phyloP scores from a whole-genome alignment of 2,329 filamentous ascomycete genomes.

The Ophiostoma fasciatum region DNA sequence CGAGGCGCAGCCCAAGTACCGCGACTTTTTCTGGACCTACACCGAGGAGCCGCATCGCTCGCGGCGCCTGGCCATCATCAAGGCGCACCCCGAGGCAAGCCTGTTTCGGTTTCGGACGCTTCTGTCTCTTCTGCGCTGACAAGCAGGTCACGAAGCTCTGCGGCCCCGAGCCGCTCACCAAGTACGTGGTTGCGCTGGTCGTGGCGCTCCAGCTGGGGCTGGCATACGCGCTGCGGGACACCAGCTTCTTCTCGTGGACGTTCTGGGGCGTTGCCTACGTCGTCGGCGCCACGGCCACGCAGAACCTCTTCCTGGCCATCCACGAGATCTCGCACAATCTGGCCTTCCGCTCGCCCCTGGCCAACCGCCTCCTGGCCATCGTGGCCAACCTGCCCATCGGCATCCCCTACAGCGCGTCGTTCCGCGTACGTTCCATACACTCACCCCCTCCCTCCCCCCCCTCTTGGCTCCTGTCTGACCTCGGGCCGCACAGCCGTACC shows the following conservation, averaged over 20 bases:
- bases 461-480: neutral
- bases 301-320: slow-evolving; percentile 96
- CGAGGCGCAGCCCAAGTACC: slow-evolving; percentile 21
- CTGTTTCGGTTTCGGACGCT: neutral
- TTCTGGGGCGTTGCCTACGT: slow-evolving; percentile 84
- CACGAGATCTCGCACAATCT: slow-evolving; percentile 98
- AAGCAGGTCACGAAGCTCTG: slow-evolving; percentile 98
- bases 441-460: neutral
- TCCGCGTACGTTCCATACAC: slow-evolving; percentile 61
- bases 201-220: slow-evolving; percentile 67
- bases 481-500: slow-evolving; percentile 86
- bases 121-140: neutral
- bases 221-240: slow-evolving; percentile 63
- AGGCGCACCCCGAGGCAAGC: slow-evolving; percentile 83
- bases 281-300: slow-evolving; percentile 87
- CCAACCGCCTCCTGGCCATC: slow-evolving; percentile 78
- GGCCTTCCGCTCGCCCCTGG: slow-evolving; percentile 66
- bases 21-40: slow-evolving; percentile 95
- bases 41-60: slow-evolving; percentile 95
- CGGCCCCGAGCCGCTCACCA: slow-evolving; percentile 87
- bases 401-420: slow-evolving; percentile 89
- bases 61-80: slow-evolving; percentile 84
- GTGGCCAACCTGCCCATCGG: slow-evolving; percentile 94
- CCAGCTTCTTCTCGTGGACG: slow-evolving; percentile 64
- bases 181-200: slow-evolving; percentile 77